Conservation (phyloP, 2,329 filamentous ascomycete species). For the Rhynchosporium agropyri region DNA sequence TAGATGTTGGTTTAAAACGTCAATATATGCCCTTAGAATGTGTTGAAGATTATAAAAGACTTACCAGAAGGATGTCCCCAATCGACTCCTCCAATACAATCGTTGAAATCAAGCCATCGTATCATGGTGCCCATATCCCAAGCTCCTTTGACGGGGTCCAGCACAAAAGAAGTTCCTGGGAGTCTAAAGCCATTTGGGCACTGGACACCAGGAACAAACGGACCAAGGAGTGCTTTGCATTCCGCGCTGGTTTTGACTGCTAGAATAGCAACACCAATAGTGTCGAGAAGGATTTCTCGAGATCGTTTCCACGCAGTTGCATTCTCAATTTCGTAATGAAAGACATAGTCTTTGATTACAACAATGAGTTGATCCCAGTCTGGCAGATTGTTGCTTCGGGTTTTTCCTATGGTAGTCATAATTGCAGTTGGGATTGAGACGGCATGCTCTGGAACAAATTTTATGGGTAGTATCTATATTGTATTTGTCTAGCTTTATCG, state of each 20-base stretch:
- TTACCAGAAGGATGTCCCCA: not conserved
- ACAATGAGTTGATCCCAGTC: not conserved
- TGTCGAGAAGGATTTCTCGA: not conserved
- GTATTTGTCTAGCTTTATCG: too few relatives aligned
- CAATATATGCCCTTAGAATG: not conserved
- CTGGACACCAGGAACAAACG: not conserved
- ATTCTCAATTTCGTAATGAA: conserved; percentile 4
- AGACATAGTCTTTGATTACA: not conserved
- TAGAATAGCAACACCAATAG: not conserved
- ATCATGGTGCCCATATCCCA: not conserved
- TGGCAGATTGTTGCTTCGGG: too few relatives aligned
- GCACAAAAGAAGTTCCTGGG: not conserved
- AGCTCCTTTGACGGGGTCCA: conserved; percentile 1
- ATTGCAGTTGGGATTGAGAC: too few relatives aligned
- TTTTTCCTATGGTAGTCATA: too few relatives aligned
- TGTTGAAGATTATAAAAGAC: not conserved
- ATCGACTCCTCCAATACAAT: not conserved
- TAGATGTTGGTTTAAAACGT: not conserved
- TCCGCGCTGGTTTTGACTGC: not conserved
- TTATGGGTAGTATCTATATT: too few relatives aligned
- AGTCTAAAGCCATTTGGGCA: not conserved
- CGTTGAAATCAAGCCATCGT: not conserved
- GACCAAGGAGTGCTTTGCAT: not conserved
- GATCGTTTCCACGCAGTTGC: not conserved
- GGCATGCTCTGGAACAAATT: too few relatives aligned